These are phyloP conservation scores for Polygonum maritimum DNA, from an alignment of 148 eudicot species.

Conservation along the genomic window DNA sequence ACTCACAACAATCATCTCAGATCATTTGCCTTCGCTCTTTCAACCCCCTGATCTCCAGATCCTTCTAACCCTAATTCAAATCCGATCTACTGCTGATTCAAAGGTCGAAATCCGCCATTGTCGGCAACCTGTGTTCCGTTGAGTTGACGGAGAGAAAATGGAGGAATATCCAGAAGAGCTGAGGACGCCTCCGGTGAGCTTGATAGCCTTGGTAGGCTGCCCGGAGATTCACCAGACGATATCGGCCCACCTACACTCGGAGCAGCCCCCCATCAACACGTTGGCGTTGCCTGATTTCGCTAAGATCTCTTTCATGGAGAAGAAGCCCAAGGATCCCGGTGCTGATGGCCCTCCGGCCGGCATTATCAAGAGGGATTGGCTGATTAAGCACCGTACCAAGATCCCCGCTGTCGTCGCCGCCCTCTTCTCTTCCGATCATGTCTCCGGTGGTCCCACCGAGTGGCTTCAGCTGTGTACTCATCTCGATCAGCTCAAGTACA, in stretches of 20 bases:
- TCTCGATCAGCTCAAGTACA: conserved; percentile 78
- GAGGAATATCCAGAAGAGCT: conserved; percentile 91
- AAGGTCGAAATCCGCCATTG: neutral
- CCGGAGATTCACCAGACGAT: conserved; percentile 63
- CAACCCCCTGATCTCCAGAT: neutral
- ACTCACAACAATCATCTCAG: neutral
- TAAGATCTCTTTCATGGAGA: conserved; percentile 50
- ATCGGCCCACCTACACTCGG: conserved; percentile 66
- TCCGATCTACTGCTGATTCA: neutral
- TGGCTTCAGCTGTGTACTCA: conserved; percentile 79
- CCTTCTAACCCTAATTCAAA: neutral
- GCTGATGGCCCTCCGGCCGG: conserved; percentile 30
- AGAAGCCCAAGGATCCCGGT: conserved; percentile 17
- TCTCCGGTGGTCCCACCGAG: conserved; percentile 83
- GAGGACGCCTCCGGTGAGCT: conserved; percentile 83
- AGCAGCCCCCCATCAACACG: conserved; percentile 82
- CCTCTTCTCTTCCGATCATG: conserved; percentile 42
- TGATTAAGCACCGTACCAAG: conserved; percentile 72
- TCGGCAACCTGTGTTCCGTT: neutral
- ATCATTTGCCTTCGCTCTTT: neutral
- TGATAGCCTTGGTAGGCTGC: conserved; percentile 56
- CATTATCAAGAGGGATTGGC: conserved; percentile 73
- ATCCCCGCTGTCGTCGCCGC: conserved; percentile 75
- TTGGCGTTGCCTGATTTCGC: conserved; percentile 85
- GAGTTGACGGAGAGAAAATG: conserved; percentile 23